Evolutionary conservation across 208 protist genomes (phyloP).

Genomic region (Porcisia hertigi): DNA sequence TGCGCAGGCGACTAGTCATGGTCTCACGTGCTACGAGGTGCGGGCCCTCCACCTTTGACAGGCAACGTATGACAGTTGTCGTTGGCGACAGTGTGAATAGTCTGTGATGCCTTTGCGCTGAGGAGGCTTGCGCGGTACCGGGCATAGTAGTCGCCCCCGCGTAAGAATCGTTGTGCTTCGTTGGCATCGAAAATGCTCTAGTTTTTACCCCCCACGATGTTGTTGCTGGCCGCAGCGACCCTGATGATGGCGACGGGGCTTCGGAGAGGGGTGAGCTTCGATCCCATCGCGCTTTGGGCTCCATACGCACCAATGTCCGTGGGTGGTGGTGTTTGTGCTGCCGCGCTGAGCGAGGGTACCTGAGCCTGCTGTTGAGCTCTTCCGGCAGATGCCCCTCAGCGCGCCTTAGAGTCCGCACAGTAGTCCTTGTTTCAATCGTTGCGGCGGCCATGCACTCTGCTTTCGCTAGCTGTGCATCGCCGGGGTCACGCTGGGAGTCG

Average conservation of each 20-base stretch:
- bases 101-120: neutral
- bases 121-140: neutral
- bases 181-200: neutral
- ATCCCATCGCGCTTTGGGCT: neutral
- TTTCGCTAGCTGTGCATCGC: conserved; percentile 4
- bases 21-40: conserved; percentile 12
- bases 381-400: neutral
- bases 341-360: neutral
- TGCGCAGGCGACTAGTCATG: conserved; percentile 19
- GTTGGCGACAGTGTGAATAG: neutral
- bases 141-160: neutral
- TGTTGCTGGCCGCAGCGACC: neutral
- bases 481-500: neutral
- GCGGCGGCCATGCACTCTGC: conserved; percentile 22
- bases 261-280: neutral
- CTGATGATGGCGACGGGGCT: neutral
- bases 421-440: neutral
- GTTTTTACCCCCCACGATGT: neutral
- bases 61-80: neutral
- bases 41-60: conserved; percentile 13
- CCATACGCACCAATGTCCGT: conserved; percentile 4
- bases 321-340: neutral
- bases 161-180: neutral
- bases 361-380: neutral
- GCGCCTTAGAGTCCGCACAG: neutral